Evolutionary conservation across 1,284 basidiomycete genomes (phyloP).

Genomic region (Kalmanozyma brasiliensis): DNA sequence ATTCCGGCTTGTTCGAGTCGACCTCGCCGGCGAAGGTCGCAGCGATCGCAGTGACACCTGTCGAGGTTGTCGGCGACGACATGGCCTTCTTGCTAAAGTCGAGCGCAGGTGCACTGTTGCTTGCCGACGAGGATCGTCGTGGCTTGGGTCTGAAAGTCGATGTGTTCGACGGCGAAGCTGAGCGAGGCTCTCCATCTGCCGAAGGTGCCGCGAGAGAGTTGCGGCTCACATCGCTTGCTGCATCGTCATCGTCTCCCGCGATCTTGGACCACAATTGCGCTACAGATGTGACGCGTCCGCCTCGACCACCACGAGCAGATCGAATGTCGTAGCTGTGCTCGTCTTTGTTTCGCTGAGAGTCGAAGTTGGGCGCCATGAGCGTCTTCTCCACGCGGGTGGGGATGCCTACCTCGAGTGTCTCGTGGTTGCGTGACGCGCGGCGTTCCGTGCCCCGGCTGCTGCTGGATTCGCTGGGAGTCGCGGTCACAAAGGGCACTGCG

Average conservation of each 20-base stretch:
- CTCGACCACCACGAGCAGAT: conserved; percentile 80
- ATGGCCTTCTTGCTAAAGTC: conserved; percentile 54
- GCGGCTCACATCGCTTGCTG: background rate
- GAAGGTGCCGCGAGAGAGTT: conserved; percentile 17
- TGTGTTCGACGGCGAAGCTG: conserved; percentile 36
- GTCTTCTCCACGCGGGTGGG: conserved; percentile 40
- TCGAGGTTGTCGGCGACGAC: conserved; percentile 16
- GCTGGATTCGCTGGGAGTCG: background rate
- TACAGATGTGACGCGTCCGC: conserved; percentile 79
- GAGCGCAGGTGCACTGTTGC: conserved; percentile 50
- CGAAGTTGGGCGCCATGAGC: conserved; percentile 17
- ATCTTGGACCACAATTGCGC: conserved; percentile 76
- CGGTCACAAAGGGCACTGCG: background rate
- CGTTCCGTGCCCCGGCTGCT: conserved; percentile 16
- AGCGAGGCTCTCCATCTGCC: conserved; percentile 10
- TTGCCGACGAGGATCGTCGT: conserved; percentile 28
- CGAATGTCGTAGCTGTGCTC: conserved; percentile 74
- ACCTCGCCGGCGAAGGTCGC: conserved; percentile 23
- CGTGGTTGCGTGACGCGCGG: conserved; percentile 20
- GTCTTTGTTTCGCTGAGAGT: conserved; percentile 9
- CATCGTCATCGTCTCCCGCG: conserved; percentile 42
- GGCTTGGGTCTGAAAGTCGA: conserved; percentile 55
- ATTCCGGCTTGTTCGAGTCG: conserved; percentile 22
- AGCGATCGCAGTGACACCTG: conserved; percentile 29
- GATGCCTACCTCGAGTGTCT: conserved; percentile 36